phyloP scores from a whole-genome alignment of 495 filamentous ascomycete genomes.

The Trichocladium uniseriatum region DNA sequence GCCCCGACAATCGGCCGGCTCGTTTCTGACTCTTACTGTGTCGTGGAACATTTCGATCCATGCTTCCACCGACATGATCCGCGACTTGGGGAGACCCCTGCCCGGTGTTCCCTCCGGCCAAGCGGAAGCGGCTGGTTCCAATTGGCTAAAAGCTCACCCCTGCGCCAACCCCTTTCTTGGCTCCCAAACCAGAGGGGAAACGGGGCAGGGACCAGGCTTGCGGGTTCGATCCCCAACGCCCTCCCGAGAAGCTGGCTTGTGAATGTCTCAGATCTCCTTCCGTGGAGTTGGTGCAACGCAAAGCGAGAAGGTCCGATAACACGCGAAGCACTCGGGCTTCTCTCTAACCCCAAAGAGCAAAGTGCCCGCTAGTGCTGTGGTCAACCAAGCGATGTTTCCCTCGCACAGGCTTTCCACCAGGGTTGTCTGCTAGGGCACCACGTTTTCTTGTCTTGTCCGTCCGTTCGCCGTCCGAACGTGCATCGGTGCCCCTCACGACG shows the following conservation, averaged over 20 bases:
- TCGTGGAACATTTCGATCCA: not conserved
- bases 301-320: conserved; percentile 1
- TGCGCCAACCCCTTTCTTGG: not conserved
- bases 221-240: not conserved
- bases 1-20: not conserved
- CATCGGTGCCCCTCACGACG: not conserved
- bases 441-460: conserved; percentile 4
- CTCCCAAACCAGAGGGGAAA: not conserved
- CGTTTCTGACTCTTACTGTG: not conserved
- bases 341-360: not conserved
- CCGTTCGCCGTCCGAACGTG: conserved; percentile 1
- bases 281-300: not conserved
- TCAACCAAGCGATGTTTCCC: conserved; percentile 3
- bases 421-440: conserved; percentile 6
- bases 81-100: not conserved
- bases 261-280: conserved; percentile 11
- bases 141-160: not conserved
- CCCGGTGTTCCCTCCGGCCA: not conserved
- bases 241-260: not conserved
- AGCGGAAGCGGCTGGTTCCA: not conserved
- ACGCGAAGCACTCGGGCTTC: not conserved
- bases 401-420: not conserved
- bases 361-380: too few relatives aligned
- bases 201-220: conserved; percentile 8
- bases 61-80: not conserved